These are phyloP conservation scores for Rubia peregrina DNA, from an alignment of 305 asterid species.

Conservation along the genomic window DNA sequence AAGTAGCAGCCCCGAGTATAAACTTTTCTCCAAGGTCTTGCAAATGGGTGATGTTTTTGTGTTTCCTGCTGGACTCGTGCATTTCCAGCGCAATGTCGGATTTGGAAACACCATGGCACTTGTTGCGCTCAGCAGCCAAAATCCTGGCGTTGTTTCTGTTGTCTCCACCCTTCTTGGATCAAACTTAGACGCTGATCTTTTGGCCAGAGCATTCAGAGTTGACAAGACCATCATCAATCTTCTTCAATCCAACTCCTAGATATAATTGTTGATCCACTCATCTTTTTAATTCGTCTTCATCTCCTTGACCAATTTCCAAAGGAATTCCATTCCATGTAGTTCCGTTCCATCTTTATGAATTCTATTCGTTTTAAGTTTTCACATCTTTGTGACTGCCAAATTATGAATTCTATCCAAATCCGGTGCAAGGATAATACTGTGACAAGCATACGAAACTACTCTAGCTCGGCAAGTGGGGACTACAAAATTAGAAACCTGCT, in stretches of 20 bases:
- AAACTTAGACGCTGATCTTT: not conserved
- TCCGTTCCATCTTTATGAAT: not conserved
- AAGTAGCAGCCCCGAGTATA: conserved; percentile 4
- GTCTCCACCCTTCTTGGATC: conserved; percentile 13
- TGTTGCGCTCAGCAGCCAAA: conserved; percentile 13
- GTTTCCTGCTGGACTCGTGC: conserved; percentile 18
- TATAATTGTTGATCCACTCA: not conserved
- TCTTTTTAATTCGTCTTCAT: not conserved
- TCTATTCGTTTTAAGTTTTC: not conserved
- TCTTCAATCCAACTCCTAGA: not conserved
- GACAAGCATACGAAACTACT: no score
- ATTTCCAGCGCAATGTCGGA: conserved; percentile 20
- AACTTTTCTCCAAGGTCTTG: conserved; percentile 12
- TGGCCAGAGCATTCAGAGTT: conserved; percentile 11
- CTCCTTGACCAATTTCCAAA: no score
- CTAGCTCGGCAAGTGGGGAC: no score
- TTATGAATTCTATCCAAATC: no score
- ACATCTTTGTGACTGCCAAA: not conserved
- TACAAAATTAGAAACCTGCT: no score
- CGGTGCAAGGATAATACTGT: no score
- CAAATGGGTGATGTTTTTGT: conserved; percentile 22
- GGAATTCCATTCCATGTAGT: not conserved
- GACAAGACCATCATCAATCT: conserved; percentile 3
- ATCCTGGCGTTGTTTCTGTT: conserved; percentile 10
- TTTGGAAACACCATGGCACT: conserved; percentile 3